Conservation (phyloP, 164 flowering plant species). For the Kingdonia uniflora region DNA sequence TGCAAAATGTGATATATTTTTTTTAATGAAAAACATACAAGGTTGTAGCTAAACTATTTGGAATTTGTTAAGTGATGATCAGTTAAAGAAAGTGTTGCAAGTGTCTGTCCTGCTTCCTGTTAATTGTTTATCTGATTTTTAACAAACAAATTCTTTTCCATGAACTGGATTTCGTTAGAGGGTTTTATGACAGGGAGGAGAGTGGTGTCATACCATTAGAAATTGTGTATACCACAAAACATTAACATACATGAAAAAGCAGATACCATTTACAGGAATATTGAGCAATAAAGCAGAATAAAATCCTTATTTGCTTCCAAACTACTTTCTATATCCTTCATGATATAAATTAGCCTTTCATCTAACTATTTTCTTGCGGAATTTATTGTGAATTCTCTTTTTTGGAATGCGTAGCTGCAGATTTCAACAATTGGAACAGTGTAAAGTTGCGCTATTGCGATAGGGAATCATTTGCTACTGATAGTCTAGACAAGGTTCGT, state of each 20-base stretch:
- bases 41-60: too few species aligned
- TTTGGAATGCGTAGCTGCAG: conserved; percentile 25
- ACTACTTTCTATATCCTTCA: not conserved
- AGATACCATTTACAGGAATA: conserved; percentile 70
- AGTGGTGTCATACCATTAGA: conserved; percentile 69
- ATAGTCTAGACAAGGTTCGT: conserved; percentile 61
- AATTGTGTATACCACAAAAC: conserved; percentile 77
- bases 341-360: not conserved
- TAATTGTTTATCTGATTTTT: too few species aligned
- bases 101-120: too few species aligned
- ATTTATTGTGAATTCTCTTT: not conserved
- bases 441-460: conserved; percentile 90
- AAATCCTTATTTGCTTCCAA: conserved; percentile 57
- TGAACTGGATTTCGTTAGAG: not conserved
- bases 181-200: conserved; percentile 64
- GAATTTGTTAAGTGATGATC: too few species aligned
- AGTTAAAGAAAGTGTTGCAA: too few species aligned
- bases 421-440: conserved; percentile 96
- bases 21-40: too few species aligned
- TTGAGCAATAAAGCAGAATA: conserved; percentile 78
- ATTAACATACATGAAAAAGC: conserved; percentile 64
- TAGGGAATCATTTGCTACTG: conserved; percentile 87
- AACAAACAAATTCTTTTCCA: too few species aligned
- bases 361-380: not conserved
- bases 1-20: too few species aligned